Conservation (phyloP, 1,284 basidiomycete species). For the Cerioporus squamosus region DNA sequence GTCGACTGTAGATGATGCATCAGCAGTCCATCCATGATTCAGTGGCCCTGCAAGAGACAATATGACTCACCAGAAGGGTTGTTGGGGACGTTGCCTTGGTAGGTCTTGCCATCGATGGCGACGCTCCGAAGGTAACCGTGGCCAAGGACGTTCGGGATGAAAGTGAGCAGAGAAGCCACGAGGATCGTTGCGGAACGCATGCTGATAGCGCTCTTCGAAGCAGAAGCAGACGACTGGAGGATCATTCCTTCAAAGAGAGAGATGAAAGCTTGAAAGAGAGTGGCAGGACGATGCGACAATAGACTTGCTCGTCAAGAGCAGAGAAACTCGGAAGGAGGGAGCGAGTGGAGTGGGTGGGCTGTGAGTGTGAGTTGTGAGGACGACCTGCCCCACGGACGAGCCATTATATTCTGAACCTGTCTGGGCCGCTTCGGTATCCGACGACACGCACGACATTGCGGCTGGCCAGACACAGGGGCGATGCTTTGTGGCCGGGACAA, state of each 20-base stretch:
- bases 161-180: conserved; percentile 16
- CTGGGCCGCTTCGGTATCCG: background rate
- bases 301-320: conserved; percentile 18
- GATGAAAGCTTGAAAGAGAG: background rate
- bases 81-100: conserved; percentile 31
- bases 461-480: background rate
- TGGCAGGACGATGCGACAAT: conserved; percentile 4
- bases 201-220: background rate
- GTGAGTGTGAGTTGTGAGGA: too few relatives aligned
- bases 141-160: conserved; percentile 17
- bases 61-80: conserved; percentile 28
- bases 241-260: background rate
- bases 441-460: too few relatives aligned
- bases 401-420: background rate
- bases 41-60: too few relatives aligned
- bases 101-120: conserved; percentile 27
- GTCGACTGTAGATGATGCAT: conserved; percentile 1
- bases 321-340: background rate
- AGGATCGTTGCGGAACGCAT: conserved; percentile 18
- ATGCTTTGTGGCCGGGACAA: background rate
- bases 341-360: too few relatives aligned
- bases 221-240: too few relatives aligned
- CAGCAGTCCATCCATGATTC: too few relatives aligned
- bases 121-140: conserved; percentile 28
- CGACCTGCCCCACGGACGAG: too few relatives aligned